Evolutionary conservation across 148 eudicot species (phyloP), one percentile per base, ranked within the genome.

Genomic region (Euryodendron excelsum): DNA sequence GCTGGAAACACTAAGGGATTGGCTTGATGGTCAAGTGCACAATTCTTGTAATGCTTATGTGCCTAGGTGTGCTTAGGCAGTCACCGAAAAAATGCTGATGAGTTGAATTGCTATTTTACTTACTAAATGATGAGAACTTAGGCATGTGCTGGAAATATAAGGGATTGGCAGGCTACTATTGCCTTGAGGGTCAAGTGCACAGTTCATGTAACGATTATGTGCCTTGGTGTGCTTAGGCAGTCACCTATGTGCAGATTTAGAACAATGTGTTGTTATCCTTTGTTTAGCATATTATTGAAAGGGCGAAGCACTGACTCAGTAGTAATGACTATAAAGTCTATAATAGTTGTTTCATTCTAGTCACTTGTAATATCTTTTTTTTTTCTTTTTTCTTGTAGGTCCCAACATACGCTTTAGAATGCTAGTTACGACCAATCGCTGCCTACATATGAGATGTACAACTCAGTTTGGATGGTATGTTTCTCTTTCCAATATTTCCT

Each of bases 361-460:
- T 68, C 12, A 52, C 31, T 77, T 53, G 52, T 69, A 34, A 69
- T 13, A 72, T 28, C 1, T 50, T 36, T 41, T 41, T 3, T 41
- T 41, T 41, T 5, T 41, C 44, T 74, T 73, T 60, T 64, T 62
- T 52, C 23, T 55, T 87, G 83, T 64, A 93, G 96, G 98, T 91
- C 80, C 91, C 90, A 31, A 85, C 95, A 63, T 91, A 83, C 82
- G 94, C 98, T 74, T 82, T 93, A 78, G 98, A 93, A 77, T 85
- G 96, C 87, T 93, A 82, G 79, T 62, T 37, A 79, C 72, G 74
- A 80, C 71, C 36, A 44, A 37, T 55, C 17, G 28, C 58, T 52
- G 77, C 80, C 71, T 50, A 58, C 60, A 52, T 41, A 45, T n/a
- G 75, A 52, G 79, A 76, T 78, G 72, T 77, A 74, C 77, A 70